phyloP scores from a whole-genome alignment of 2,329 filamentous ascomycete species.

The Rhinocladiella mackenziei region DNA sequence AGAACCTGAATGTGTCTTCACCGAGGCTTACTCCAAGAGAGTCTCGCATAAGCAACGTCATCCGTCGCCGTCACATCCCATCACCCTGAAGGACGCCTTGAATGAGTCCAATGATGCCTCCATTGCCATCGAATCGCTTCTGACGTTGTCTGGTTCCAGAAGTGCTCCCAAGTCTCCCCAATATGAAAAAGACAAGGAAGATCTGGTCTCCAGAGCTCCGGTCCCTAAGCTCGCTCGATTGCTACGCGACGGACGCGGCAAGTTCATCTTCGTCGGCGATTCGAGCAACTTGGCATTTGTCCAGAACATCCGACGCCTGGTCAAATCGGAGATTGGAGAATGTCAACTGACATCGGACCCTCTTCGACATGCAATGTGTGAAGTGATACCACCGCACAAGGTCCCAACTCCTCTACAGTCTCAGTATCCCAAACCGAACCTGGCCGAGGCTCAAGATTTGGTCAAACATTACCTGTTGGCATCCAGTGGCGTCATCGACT shows the following conservation, averaged over 20 bases:
- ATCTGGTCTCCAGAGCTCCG: conserved; percentile 29
- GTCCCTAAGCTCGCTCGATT: conserved; percentile 46
- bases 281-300: conserved; percentile 52
- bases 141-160: conserved; percentile 28
- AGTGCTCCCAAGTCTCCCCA: conserved; percentile 25
- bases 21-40: conserved; percentile 29
- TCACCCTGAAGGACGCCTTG: conserved; percentile 23
- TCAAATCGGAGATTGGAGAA: conserved; percentile 44
- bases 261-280: conserved; percentile 54
- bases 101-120: conserved; percentile 28
- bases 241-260: conserved; percentile 50
- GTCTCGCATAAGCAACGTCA: conserved; percentile 1
- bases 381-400: conserved; percentile 29
- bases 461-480: conserved; percentile 45
- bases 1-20: conserved; percentile 41
- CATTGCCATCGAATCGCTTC: conserved; percentile 30
- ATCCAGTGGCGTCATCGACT: conserved; percentile 47
- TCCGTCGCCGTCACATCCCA: conserved; percentile 16
- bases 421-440: conserved; percentile 32
- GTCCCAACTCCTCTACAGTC: conserved; percentile 17
- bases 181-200: conserved; percentile 16
- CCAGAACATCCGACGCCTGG: conserved; percentile 50
- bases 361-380: conserved; percentile 42
- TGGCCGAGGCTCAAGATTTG: conserved; percentile 40
- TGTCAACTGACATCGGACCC: conserved; percentile 42